Percentiles rank a stretch among this genome's conserved stretches.
Conservation (phyloP, 768 basidiomycete species). For the Leucocoprinus birnbaumii region DNA sequence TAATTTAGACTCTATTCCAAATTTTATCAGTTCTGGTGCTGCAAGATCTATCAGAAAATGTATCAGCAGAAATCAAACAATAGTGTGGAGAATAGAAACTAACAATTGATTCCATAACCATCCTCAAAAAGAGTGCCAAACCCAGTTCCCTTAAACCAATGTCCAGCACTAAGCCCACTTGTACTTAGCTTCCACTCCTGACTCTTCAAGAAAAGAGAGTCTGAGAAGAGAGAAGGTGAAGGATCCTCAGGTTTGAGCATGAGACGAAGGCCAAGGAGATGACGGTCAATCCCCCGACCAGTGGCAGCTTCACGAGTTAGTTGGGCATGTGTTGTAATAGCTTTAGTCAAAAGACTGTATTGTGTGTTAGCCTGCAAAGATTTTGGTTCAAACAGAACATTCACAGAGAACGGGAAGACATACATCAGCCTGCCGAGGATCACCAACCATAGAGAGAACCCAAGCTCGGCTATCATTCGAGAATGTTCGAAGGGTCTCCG, state of each 20-base stretch:
- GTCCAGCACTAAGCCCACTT: conserved; percentile 84
- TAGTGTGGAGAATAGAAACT: conserved; percentile 25
- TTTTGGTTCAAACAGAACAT: background rate
- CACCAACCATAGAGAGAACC: conserved; percentile 72
- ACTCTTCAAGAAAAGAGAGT: conserved; percentile 70
- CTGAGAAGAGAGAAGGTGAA: conserved; percentile 65
- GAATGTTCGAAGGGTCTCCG: conserved; percentile 82
- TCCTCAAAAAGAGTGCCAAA: conserved; percentile 82
- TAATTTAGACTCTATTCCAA: conserved; percentile 90
- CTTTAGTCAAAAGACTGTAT: conserved; percentile 56
- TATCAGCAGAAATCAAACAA: background rate
- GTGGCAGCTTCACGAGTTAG: conserved; percentile 77
- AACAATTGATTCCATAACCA: conserved; percentile 95
- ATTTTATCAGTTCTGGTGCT: conserved; percentile 76
- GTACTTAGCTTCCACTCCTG: conserved; percentile 88
- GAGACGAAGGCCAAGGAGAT: conserved; percentile 80
- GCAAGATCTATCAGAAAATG: conserved; percentile 60
- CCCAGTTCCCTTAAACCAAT: conserved; percentile 86
- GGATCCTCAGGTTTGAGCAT: conserved; percentile 60
- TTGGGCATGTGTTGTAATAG: conserved; percentile 65
- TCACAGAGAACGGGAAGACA: conserved; percentile 15
- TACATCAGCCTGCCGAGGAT: conserved; percentile 37
- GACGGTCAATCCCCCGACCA: conserved; percentile 86
- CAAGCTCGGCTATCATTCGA: conserved; percentile 72
- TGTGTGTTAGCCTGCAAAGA: conserved; percentile 29